Base-by-base conservation (phyloP, 2,329 filamentous ascomycete genomes). In the Ophiocordyceps polyrhachis-furcata region DNA sequence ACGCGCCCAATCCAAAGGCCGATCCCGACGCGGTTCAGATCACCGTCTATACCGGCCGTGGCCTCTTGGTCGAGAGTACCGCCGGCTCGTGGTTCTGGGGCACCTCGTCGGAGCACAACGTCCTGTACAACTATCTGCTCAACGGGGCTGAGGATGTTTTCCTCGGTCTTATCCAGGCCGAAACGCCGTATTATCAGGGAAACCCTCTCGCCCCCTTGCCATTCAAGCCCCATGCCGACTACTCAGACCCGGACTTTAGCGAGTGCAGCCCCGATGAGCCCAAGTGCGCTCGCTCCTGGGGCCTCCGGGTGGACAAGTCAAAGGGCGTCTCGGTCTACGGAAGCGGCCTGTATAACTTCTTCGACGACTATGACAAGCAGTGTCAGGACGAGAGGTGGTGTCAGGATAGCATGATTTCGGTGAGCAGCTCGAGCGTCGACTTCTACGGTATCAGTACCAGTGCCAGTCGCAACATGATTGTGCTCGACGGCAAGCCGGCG, bases 181-280 rank as follows among this genome's bases (percentile, higher is more conserved):
- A 95, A 65, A 94, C 87, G 5, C 83, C 87, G 29, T 87, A 84
- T 68, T 86, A 81, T 71, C 84, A 93, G 65, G 74, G 81, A 58
- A 88, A 89, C 65, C 85, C 87, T 5, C 73, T 81, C 52, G 74
- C 84, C 2, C 69, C 73, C 11, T 68, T 73, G 11, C 82, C 79
- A 37, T 86, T 82, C 61, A 38, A 29, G 40, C 5, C 12, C 49
- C 75, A 80, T 53, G 50, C 69, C 17, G 62, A 63, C 7, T 83
- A 70, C 54, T 61, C 60, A 42, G 83, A 89, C 57, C 83, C 87
- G 0, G 71, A 78, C 52, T 94, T 91, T 58, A 66, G 63, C 19
- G 56, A 51, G 48, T 84, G 81, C 60, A 66, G 61, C 15, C 1
- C 23, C 23, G 17, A 41, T 5, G 52, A 55, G 43, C 59, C 60